phyloP scores from a whole-genome alignment of 306 rosid genomes.

The Prunus campanulata region DNA sequence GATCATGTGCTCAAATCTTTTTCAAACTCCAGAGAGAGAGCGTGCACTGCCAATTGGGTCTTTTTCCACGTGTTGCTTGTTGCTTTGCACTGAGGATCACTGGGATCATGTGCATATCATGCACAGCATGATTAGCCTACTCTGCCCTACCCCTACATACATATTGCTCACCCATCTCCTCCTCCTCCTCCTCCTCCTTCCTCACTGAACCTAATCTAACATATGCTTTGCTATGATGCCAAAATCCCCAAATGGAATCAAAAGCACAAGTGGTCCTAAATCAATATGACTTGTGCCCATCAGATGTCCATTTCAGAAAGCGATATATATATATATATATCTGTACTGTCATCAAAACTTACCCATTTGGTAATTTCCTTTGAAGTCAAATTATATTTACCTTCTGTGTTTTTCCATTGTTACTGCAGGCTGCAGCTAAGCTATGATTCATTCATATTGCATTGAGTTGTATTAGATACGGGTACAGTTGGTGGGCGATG shows the following conservation, averaged over 20 bases:
- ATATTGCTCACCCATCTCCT: background rate
- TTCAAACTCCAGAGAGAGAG: background rate
- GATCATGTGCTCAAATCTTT: background rate
- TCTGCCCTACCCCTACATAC: conserved; percentile 3
- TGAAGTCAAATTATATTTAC: background rate
- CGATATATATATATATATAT: background rate
- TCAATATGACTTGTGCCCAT: background rate
- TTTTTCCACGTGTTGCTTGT: conserved; percentile 29
- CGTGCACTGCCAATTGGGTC: conserved; percentile 22
- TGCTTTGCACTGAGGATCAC: conserved; percentile 44
- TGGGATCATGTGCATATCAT: conserved; percentile 66
- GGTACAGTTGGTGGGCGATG: conserved; percentile 10
- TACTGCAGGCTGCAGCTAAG: background rate
- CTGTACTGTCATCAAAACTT: background rate
- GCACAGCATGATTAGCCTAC: conserved; percentile 51
- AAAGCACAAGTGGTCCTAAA: conserved; percentile 35
- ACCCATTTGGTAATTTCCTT: background rate
- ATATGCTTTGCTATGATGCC: conserved; percentile 23
- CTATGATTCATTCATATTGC: background rate
- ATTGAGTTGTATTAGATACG: background rate
- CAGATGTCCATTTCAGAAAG: background rate
- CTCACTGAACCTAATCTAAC: background rate
- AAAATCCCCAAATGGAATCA: background rate
- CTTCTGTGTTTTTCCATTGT: background rate
- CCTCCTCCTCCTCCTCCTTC: background rate